These are phyloP conservation scores for Oxytropis ochrocephala DNA, from an alignment of 306 rosid genomes.

Conservation along the genomic window DNA sequence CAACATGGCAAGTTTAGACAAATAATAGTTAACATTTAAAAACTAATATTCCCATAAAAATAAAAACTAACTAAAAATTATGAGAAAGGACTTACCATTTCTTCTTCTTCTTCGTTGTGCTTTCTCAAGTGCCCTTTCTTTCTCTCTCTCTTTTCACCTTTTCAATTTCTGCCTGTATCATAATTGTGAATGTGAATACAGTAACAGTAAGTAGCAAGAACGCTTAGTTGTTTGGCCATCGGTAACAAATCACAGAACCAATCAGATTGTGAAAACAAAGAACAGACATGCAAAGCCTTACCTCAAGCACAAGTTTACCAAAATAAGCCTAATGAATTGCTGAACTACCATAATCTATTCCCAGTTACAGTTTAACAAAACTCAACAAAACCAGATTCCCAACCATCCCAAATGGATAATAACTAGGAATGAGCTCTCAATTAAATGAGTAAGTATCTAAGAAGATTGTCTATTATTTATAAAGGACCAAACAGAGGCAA, in stretches of 20 bases:
- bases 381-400: constrained; percentile 7
- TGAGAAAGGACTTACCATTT: constrained; percentile 60
- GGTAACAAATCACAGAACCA: background rate
- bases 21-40: background rate
- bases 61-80: background rate
- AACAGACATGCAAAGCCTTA: background rate
- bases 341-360: background rate
- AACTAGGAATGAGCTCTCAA: background rate
- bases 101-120: constrained; percentile 97
- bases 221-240: background rate
- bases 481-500: background rate
- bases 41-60: background rate
- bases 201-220: background rate
- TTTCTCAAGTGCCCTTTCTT: constrained; percentile 94
- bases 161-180: constrained; percentile 86
- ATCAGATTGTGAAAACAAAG: constrained; percentile 10
- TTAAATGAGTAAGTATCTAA: background rate
- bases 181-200: constrained; percentile 10
- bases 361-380: background rate
- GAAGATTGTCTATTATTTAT: background rate
- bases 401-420: background rate
- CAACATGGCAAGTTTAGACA: background rate
- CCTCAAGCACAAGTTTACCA: background rate
- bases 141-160: constrained; percentile 97
- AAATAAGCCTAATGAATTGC: background rate